Conservation (phyloP, 257 asterid genomes). For the Nemophila menziesii region DNA sequence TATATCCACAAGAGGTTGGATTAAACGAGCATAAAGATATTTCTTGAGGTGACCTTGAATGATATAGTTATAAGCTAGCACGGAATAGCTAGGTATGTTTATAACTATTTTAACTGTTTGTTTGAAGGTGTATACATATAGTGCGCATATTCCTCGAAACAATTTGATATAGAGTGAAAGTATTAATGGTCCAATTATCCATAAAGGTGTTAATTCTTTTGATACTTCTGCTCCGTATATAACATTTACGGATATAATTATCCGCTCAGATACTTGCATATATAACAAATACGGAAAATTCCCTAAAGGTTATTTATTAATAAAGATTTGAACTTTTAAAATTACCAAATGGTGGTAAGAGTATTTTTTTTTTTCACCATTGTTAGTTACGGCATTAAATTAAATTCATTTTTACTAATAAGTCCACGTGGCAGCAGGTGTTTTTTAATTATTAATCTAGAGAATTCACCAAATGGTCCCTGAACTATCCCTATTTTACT, state of each 20-base stretch:
- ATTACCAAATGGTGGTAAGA: no score
- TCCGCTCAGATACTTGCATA: no score
- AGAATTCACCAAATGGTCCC: no score
- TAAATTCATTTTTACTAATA: no score
- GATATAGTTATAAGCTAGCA: conserved; percentile 21
- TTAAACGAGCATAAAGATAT: conserved; percentile 19
- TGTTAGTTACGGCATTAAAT: no score
- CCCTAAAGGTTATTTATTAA: no score
- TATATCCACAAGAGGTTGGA: conserved; percentile 38
- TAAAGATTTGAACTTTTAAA: no score
- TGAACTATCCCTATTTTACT: no score
- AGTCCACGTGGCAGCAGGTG: no score
- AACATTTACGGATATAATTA: conserved; percentile 38
- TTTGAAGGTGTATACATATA: conserved; percentile 54
- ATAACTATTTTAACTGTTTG: conserved; percentile 38
- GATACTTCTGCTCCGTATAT: conserved; percentile 54
- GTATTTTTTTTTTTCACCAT: no score
- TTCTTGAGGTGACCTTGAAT: conserved; percentile 45
- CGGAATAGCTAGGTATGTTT: conserved; percentile 35
- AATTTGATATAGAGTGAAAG: conserved; percentile 44
- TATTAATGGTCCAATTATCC: conserved; percentile 78
- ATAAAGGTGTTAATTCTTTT: conserved; percentile 60
- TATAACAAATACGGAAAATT: no score
- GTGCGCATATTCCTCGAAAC: conserved; percentile 35
- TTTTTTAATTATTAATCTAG: no score